Evolutionary conservation across 2,329 filamentous ascomycete genomes (phyloP), one percentile per base, ranked within the genome.

Genomic region (Elsinoe batatas): DNA sequence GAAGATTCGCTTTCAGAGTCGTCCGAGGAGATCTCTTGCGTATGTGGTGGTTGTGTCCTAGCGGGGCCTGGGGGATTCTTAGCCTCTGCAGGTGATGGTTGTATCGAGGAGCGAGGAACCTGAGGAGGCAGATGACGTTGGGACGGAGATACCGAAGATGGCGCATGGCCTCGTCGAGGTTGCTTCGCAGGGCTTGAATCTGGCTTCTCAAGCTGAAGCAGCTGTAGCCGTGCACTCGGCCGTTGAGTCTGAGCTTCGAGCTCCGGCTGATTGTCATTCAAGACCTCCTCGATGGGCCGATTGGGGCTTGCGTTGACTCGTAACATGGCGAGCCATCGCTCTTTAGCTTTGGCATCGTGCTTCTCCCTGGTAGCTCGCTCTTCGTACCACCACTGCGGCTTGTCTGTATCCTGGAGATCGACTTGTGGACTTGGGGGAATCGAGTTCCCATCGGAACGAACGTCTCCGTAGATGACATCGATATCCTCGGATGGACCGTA

Each of bases 341-440:
- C 30, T 8, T 15, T 22, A 5, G 40, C 40, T 44, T 26, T 22
- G n/a, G 20, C 40, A n/a, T 44, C 40, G 40, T 44, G 40, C 20
- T 30, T 30, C 18, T 44, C 40, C n/a, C 40, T 44, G 12, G 40
- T 20, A 8, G 40, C 40, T 22, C 30, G 40, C 40, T 44, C 40
- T 17, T 44, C 40, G 18, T 44, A 35, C 44, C 44, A 49, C 40
- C 40, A 49, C 15, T 49, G 44, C 22, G 44, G 44, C 44, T 33
- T 49, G 7, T 49, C 44, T 15, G 3, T 8, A 6, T 35, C 44
- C 20, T 49, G 44, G 3, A n/a, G 3, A 11, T 30, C 17, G 12
- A 20, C 20, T 11, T 13, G 12, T 11, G n/a, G 44, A 18, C 44
- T 44, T 3, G 40, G 40, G 26, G 40, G 40, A 15, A 44, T 30